Evolutionary conservation across 2,329 filamentous ascomycete species (phyloP).

Genomic region (Didymella arachidicola): DNA sequence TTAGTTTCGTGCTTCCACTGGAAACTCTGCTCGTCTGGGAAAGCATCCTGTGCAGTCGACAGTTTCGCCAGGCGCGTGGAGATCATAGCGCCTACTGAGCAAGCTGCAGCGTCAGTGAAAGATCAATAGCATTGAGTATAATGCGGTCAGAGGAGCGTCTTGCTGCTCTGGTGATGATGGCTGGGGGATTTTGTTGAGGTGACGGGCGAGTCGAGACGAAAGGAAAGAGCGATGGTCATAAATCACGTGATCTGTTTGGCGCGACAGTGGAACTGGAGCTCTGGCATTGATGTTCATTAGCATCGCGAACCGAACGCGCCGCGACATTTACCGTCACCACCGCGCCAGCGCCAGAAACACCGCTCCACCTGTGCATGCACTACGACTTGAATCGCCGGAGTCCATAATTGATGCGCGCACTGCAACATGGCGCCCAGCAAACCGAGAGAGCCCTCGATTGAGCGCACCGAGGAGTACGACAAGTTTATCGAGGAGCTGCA

Average conservation of each 20-base stretch:
- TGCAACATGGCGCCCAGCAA: constrained; percentile 56
- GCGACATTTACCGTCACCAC: constrained; percentile 33
- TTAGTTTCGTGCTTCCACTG: constrained; percentile 48
- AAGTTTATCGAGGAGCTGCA: constrained; percentile 78
- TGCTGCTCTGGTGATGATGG: background rate
- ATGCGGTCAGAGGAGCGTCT: background rate
- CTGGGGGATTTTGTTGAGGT: background rate
- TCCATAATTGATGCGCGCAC: constrained; percentile 45
- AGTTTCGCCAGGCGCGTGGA: constrained; percentile 44
- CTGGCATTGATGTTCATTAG: constrained; percentile 43
- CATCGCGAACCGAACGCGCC: constrained; percentile 44
- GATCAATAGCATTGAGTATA: constrained; percentile 14
- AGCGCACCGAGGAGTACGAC: constrained; percentile 70
- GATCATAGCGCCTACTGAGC: constrained; percentile 33
- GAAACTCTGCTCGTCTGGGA: constrained; percentile 38
- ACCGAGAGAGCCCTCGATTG: constrained; percentile 56
- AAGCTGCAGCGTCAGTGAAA: constrained; percentile 19
- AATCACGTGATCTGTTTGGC: constrained; percentile 32
- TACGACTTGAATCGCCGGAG: constrained; percentile 26
- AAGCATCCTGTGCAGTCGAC: constrained; percentile 45
- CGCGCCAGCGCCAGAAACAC: constrained; percentile 36
- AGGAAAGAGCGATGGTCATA: constrained; percentile 26
- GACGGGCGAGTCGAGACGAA: constrained; percentile 3
- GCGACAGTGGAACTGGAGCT: constrained; percentile 34
- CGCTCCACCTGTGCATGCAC: constrained; percentile 32